Evolutionary conservation across 2,329 filamentous ascomycete species (phyloP).

Genomic region (Dactylellina sp.): DNA sequence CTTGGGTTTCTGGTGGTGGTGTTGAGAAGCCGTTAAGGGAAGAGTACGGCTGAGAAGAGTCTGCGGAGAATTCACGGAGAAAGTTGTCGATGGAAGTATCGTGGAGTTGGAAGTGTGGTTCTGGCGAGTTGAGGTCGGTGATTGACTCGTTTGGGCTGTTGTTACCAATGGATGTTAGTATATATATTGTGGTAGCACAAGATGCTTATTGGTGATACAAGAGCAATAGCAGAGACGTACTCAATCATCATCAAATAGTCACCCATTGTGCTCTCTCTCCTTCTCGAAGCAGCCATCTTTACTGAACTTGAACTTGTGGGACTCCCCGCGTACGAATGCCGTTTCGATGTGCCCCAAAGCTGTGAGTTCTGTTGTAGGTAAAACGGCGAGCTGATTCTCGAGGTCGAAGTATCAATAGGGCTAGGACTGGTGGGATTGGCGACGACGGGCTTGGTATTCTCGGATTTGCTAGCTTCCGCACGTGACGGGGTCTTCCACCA

Average conservation of each 20-base stretch:
- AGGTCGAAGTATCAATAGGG: not conserved
- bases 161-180: conserved; percentile 15
- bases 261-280: conserved; percentile 41
- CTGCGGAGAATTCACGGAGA: conserved; percentile 44
- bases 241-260: conserved; percentile 48
- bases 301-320: conserved; percentile 22
- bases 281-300: conserved; percentile 49
- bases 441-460: not conserved
- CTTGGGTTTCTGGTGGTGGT: conserved; percentile 32
- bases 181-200: too few species aligned
- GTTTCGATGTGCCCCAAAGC: conserved; percentile 31
- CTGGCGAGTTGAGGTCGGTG: conserved; percentile 16
- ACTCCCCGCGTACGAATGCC: conserved; percentile 37
- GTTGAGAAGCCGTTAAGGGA: conserved; percentile 3
- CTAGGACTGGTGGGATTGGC: not conserved
- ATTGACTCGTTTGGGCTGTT: conserved; percentile 23
- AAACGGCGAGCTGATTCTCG: conserved; percentile 23
- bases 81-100: conserved; percentile 45
- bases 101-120: conserved; percentile 39
- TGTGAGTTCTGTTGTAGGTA: conserved; percentile 38
- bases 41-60: conserved; percentile 14
- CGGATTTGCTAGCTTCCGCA: not conserved
- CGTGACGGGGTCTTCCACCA: conserved; percentile 36
- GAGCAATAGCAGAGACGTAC: conserved; percentile 12
- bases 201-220: too few species aligned